Evolutionary conservation across 306 rosid species (phyloP).

Genomic region (Heteromeles arbutifolia): DNA sequence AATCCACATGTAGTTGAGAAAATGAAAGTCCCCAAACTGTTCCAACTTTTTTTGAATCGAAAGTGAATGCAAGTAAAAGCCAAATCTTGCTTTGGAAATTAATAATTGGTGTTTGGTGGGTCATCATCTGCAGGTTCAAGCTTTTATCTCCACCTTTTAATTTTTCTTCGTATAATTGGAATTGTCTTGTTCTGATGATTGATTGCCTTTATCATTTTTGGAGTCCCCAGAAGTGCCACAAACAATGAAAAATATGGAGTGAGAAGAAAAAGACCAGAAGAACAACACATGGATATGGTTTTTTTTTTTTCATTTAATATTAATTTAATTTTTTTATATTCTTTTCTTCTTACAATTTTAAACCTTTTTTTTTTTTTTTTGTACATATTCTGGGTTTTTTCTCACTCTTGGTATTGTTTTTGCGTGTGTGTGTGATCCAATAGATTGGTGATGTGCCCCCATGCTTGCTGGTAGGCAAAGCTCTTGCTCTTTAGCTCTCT

Average conservation of each 20-base stretch:
- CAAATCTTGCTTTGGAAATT: conserved; percentile 18
- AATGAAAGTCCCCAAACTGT: background rate
- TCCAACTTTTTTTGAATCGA: conserved; percentile 20
- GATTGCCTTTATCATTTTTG: conserved; percentile 25
- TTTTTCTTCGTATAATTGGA: conserved; percentile 2
- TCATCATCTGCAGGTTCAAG: conserved; percentile 25
- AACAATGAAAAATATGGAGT: conserved; percentile 28
- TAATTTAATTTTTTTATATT: background rate
- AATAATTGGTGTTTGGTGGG: conserved; percentile 7
- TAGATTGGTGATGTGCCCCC: conserved; percentile 19
- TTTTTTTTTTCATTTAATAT: background rate
- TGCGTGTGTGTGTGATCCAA: conserved; percentile 50
- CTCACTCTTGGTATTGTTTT: conserved; percentile 26
- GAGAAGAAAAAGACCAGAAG: conserved; percentile 5
- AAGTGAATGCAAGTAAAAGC: conserved; percentile 30
- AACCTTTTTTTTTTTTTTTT: conserved; percentile 29
- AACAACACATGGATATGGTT: conserved; percentile 37
- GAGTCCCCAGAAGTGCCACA: conserved; percentile 48
- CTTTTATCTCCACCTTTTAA: conserved; percentile 10
- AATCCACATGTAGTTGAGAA: conserved; percentile 7
- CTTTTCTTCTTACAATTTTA: conserved; percentile 3
- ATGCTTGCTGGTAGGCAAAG: conserved; percentile 14
- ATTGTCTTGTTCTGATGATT: conserved; percentile 33
- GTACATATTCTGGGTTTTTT: conserved; percentile 36
- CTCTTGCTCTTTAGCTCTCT: conserved; percentile 1